Percentiles rank a stretch among this genome's conserved stretches.
Evolutionary conservation across 768 basidiomycete genomes (phyloP).

Genomic region (Cyathus striatus): DNA sequence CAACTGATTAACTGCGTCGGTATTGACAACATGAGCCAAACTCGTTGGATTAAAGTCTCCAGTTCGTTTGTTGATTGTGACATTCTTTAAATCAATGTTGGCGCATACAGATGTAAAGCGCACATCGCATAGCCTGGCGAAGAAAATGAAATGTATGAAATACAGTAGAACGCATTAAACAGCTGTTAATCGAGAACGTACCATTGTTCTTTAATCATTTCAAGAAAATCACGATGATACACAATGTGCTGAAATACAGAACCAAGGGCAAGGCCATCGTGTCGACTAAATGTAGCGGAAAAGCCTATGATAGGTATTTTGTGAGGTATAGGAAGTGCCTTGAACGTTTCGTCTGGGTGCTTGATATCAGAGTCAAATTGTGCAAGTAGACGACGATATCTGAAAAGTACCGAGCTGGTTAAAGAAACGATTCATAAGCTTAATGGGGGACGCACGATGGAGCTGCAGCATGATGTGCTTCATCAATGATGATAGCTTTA

Average conservation of each 20-base stretch:
- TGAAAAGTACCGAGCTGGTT: no score
- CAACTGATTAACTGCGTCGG: constrained; percentile 67
- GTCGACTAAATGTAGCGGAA: constrained; percentile 90
- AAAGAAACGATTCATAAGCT: no score
- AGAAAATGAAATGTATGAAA: constrained; percentile 11
- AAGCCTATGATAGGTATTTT: constrained; percentile 86
- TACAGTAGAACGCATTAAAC: not conserved
- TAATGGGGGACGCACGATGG: constrained; percentile 62
- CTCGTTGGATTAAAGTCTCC: constrained; percentile 83
- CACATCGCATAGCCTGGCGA: constrained; percentile 72
- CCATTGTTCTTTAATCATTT: constrained; percentile 95
- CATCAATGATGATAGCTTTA: constrained; percentile 83
- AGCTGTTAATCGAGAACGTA: constrained; percentile 15
- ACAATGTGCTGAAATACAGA: constrained; percentile 89
- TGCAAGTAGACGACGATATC: constrained; percentile 82
- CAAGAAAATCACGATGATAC: constrained; percentile 84
- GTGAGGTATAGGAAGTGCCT: constrained; percentile 32
- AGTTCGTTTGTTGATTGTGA: constrained; percentile 57
- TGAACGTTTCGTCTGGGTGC: constrained; percentile 40
- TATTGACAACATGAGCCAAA: constrained; percentile 81
- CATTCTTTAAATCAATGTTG: constrained; percentile 60
- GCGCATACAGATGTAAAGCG: constrained; percentile 82
- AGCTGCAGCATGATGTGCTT: constrained; percentile 94
- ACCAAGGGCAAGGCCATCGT: constrained; percentile 85
- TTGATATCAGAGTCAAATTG: constrained; percentile 70